These are phyloP conservation scores for Penicillium hordei DNA, from an alignment of 2,329 filamentous ascomycete genomes.

Conservation along the genomic window DNA sequence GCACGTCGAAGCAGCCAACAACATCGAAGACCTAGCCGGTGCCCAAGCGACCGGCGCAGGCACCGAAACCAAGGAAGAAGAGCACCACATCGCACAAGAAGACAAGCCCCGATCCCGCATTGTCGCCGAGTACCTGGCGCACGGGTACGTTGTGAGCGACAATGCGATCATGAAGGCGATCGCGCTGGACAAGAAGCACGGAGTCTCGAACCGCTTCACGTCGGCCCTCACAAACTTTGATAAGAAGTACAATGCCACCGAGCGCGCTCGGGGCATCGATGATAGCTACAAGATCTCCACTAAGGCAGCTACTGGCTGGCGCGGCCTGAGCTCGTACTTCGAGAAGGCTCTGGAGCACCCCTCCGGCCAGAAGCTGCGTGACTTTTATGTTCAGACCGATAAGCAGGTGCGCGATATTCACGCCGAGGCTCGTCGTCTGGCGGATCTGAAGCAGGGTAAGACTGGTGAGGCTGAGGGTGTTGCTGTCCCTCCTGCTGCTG, in stretches of 20 bases:
- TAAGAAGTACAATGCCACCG: constrained; percentile 79
- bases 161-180: constrained; percentile 78
- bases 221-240: constrained; percentile 74
- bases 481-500: constrained; percentile 9
- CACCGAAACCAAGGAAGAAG: constrained; percentile 55
- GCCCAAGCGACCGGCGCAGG: constrained; percentile 60
- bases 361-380: constrained; percentile 80
- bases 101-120: constrained; percentile 95
- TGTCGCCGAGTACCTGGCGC: constrained; percentile 91
- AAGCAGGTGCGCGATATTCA: constrained; percentile 95
- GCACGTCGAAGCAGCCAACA: constrained; percentile 72
- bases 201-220: constrained; percentile 78
- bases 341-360: constrained; percentile 87
- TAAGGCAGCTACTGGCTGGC: constrained; percentile 66
- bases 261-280: constrained; percentile 81
- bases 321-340: constrained; percentile 81
- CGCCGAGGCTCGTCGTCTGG: constrained; percentile 81
- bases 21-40: constrained; percentile 62
- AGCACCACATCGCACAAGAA: constrained; percentile 80
- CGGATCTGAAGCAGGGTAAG: constrained; percentile 72
- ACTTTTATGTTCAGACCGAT: constrained; percentile 81
- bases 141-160: constrained; percentile 83
- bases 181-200: constrained; percentile 84
- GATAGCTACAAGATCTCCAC: constrained; percentile 77
- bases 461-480: constrained; percentile 36